Percentiles rank a stretch among this genome's conserved stretches.
phyloP scores from a whole-genome alignment of 495 filamentous ascomycete species.

The Melanomma pulvis-pyrius region DNA sequence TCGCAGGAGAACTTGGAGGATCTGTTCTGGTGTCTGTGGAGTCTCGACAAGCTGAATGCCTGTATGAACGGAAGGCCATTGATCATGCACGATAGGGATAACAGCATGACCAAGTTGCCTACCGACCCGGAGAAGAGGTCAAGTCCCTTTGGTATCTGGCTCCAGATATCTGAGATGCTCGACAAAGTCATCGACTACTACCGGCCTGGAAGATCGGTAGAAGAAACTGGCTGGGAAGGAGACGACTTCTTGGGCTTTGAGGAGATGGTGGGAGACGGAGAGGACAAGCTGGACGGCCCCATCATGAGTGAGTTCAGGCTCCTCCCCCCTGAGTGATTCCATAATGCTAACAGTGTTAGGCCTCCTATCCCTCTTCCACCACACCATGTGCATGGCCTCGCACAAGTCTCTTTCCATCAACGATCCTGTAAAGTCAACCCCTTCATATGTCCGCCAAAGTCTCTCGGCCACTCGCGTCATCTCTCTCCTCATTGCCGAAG shows the following conservation, averaged over 20 bases:
- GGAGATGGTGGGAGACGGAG: slow-evolving; percentile 57
- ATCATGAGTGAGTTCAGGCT: slow-evolving; percentile 48
- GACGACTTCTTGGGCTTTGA: slow-evolving; percentile 67
- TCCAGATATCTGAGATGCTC: slow-evolving; percentile 57
- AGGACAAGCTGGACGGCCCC: slow-evolving; percentile 35
- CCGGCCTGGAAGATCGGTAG: slow-evolving; percentile 53
- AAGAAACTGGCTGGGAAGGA: slow-evolving; percentile 55
- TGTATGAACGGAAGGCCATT: slow-evolving; percentile 66
- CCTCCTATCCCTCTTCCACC: slow-evolving; percentile 69
- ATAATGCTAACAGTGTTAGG: slow-evolving; percentile 44
- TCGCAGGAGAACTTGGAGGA: slow-evolving; percentile 48
- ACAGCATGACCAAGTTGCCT: slow-evolving; percentile 47
- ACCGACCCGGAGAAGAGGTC: slow-evolving; percentile 34
- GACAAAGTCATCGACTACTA: slow-evolving; percentile 71
- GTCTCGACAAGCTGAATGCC: slow-evolving; percentile 66
- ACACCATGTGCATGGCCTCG: slow-evolving; percentile 67
- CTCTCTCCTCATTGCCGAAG: slow-evolving; percentile 60
- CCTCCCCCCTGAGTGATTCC: slow-evolving; percentile 36
- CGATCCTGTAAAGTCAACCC: slow-evolving; percentile 46
- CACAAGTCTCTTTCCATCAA: slow-evolving; percentile 51
- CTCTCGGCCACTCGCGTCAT: slow-evolving; percentile 67
- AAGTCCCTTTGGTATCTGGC: slow-evolving; percentile 57
- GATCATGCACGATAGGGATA: slow-evolving; percentile 67
- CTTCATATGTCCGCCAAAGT: slow-evolving; percentile 63
- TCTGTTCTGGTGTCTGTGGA: slow-evolving; percentile 70